Evolutionary conservation across 441 rosid genomes (phyloP), one percentile per base, ranked within the genome.

Genomic region (Mallotus repandus): DNA sequence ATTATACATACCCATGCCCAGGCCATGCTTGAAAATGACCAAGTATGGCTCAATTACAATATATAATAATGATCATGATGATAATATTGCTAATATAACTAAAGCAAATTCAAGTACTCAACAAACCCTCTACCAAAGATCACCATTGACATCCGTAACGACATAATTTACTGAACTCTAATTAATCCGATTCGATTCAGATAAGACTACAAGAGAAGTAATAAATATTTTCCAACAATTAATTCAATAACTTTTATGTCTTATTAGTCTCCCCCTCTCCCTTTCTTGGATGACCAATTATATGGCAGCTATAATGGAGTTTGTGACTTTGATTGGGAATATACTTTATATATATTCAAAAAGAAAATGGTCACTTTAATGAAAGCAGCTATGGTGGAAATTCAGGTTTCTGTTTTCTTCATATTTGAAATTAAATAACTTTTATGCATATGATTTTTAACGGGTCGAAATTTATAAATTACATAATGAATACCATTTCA

Each of bases 1-100:
- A n/a, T n/a, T 53, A 35, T 22, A 57, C 60, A 70, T 14, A 38
- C 62, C 77, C 77, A 41, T 69, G 29, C 32, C 32, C 32, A 29
- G 1, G 32, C 32, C 32, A 29, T 29, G 70, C 66, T 69, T 69
- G 69, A 72, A 29, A 66, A 14, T 73, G 68, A 69, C 69, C 61
- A 78, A 76, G 66, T 61, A 80, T 77, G 65, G 53, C 64, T 58
- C 62, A 49, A 69, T 75, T 18, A 68, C 63, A 18, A 38, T 58
- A 46, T 57, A 21, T 48, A 32, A 32, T 71, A 64, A 52, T 59
- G 32, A 52, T 59, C 45, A 11, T 59, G 8, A 48, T 63, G 72
- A 72, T 71, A 65, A 72, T 70, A 56, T 66, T 71, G 21, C 29
- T 25, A 25, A 25, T 25, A 38, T 61, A 53, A 64, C 18, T 48